Evolutionary conservation across 768 basidiomycete species (phyloP).

Genomic region (Amanita thiersii): DNA sequence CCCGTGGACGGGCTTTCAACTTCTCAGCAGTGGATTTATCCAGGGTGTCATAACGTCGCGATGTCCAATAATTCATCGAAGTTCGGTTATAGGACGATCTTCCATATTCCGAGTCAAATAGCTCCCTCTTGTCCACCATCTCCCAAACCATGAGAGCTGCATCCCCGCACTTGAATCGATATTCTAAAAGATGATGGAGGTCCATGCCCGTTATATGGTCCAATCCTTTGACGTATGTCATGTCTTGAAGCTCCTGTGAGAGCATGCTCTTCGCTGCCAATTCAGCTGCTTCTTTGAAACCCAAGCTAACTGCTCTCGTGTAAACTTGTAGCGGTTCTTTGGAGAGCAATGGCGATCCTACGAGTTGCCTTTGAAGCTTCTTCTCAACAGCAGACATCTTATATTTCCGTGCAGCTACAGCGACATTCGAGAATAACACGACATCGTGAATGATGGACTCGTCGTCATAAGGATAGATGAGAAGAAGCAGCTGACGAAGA

Average conservation of each 20-base stretch:
- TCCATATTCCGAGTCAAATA: no score
- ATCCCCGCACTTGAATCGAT: conserved; percentile 3
- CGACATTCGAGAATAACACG: neutral
- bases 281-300: neutral
- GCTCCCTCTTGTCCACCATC: no score
- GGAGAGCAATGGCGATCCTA: neutral
- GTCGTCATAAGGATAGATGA: neutral
- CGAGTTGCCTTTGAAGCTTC: neutral
- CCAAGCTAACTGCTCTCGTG: neutral
- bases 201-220: neutral
- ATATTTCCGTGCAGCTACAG: neutral
- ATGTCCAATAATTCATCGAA: no score
- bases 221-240: neutral
- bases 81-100: no score
- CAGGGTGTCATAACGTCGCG: no score
- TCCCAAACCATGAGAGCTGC: neutral
- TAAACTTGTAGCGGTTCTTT: neutral
- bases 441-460: no score
- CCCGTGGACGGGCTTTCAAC: neutral
- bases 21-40: neutral
- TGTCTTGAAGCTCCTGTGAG: neutral
- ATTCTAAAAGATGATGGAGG: neutral
- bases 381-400: neutral
- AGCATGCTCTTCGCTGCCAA: conserved; percentile 2
- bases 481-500: conserved; percentile 7